These are phyloP conservation scores for Chlorella sp. DNA, from an alignment of 139 green algal species.

Conservation along the genomic window DNA sequence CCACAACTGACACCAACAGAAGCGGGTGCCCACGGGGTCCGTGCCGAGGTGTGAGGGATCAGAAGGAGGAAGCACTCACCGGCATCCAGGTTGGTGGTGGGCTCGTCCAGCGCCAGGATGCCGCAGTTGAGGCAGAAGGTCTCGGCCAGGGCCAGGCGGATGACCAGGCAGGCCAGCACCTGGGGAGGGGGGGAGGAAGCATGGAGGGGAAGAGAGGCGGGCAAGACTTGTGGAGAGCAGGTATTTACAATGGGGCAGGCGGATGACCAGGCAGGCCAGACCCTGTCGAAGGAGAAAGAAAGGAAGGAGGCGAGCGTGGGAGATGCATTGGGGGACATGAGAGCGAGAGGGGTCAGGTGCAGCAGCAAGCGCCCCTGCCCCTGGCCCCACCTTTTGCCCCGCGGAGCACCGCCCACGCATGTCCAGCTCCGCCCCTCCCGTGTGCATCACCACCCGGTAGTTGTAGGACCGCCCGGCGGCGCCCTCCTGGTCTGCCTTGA, in stretches of 20 bases:
- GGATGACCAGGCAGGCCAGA: neutral
- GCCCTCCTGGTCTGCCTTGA: constrained; percentile 83
- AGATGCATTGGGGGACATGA: neutral
- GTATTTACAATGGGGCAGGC: neutral
- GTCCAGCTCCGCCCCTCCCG: constrained; percentile 92
- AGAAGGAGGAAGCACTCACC: too few relatives aligned
- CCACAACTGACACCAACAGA: constrained; percentile 31
- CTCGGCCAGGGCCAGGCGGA: constrained; percentile 96
- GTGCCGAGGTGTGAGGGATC: too few relatives aligned
- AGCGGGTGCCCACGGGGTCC: too few relatives aligned
- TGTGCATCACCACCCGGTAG: constrained; percentile 95
- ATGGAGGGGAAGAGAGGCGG: neutral
- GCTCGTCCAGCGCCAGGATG: constrained; percentile 98
- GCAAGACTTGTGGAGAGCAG: neutral
- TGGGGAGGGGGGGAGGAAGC: constrained; percentile 19
- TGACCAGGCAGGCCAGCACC: constrained; percentile 98
- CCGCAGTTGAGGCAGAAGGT: constrained; percentile 99
- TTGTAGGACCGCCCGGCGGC: constrained; percentile 84
- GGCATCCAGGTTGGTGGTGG: constrained; percentile 98
- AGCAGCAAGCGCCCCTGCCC: neutral
- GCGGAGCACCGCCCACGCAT: constrained; percentile 97
- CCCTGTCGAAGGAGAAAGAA: neutral
- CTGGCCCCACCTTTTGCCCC: constrained; percentile 85
- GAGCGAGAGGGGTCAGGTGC: too few relatives aligned
- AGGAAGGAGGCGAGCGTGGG: neutral